Base-by-base conservation (phyloP, 202 grass and related monocot genomes). In the Panicum virgatum region DNA sequence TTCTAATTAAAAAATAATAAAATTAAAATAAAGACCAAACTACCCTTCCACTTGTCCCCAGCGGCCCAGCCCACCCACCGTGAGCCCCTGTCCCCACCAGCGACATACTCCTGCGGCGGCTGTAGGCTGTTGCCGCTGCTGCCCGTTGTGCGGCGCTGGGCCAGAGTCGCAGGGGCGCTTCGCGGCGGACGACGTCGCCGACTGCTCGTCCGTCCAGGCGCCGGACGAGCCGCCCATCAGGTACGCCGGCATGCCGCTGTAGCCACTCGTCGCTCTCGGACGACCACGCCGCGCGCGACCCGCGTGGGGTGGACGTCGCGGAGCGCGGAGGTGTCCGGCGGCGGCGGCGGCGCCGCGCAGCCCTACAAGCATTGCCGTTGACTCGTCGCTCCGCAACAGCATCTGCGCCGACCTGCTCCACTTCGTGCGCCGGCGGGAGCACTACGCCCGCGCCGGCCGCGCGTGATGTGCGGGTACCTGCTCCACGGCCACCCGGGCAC, bases 391-490 rank as follows among this genome's bases (percentile, higher is more conserved):
- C 9, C 72, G 81, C 23, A 84, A 97, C 3, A 53, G 75, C 13
- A 87, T 97, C 72, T 77, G 80, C 40, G 23, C 44, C 0, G 94
- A 97, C 83, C 90, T 97, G 66, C 60, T 85, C 14, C 73, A 75
- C 6, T 97, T 97, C 76, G 73, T 61, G 12, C 18, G 2, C 4
- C 81, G 79, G 3, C 74, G 77, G 5, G 84, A 88, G 6, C 88
- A 97, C 82, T 93, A 97, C 78, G 72, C 81, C 45, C 90, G 78
- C 45, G 82, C 80, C 10, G 93, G 90, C 47, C 90, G 93, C 18
- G 63, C 93, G 0, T 97, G 90, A 97, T 93, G 72, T 83, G 86
- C 6, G 86, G 94, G 7, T 93, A 93, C 88, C 84, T 93, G 26
- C 87, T 97, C 40, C 64, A 97, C 20, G 89, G 91, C 2, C 91